Conservation (phyloP, 2,329 filamentous ascomycete genomes). For the Bimuria novae-zelandiae region DNA sequence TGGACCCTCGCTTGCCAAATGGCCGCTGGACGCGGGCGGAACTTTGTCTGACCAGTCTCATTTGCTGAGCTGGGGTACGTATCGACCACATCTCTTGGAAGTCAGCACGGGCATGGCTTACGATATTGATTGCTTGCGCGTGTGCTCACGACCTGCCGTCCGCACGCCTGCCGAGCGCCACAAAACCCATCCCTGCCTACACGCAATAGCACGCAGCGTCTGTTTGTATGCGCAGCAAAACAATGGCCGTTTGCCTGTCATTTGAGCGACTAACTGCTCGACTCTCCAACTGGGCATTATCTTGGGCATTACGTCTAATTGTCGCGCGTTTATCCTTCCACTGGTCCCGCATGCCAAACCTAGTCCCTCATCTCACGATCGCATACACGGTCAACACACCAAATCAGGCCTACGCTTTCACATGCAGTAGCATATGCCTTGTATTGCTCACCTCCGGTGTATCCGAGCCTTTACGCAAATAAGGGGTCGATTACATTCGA, state of each 20-base stretch:
- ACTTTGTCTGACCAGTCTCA: not conserved
- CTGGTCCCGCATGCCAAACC: not conserved
- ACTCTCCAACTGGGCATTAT: not conserved
- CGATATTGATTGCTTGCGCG: not conserved
- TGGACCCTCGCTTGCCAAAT: too few relatives aligned
- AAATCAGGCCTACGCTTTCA: constrained; percentile 1
- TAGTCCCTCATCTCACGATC: not conserved
- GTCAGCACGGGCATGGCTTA: constrained; percentile 1
- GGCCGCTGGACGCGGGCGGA: too few relatives aligned
- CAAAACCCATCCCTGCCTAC: not conserved
- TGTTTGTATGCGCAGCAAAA: not conserved
- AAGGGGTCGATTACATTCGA: constrained; percentile 1
- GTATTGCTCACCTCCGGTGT: constrained; percentile 1
- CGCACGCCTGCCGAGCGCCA: not conserved
- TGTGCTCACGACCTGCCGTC: not conserved
- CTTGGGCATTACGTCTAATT: constrained; percentile 1
- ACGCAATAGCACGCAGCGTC: not conserved
- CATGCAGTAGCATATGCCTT: not conserved
- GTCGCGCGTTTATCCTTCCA: not conserved
- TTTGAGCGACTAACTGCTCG: not conserved
- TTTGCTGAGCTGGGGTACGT: not conserved
- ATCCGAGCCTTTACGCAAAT: not conserved
- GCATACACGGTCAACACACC: not conserved
- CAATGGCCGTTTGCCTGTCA: not conserved
- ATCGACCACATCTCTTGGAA: not conserved